Evolutionary conservation across 1,139 yeast genomes (phyloP).

Genomic region (Yamadazyma jaroonii): DNA sequence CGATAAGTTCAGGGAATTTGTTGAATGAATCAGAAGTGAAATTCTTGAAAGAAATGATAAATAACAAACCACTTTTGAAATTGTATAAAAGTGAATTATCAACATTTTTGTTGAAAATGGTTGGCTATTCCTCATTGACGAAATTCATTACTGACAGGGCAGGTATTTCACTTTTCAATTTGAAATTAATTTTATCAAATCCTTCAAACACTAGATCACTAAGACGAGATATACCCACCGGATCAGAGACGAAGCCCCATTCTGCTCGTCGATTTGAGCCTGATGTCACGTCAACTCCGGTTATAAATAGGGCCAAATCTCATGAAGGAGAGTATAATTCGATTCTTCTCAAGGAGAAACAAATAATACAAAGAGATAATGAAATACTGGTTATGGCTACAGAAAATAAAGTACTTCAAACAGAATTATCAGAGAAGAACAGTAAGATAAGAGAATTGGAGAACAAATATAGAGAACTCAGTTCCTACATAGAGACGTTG

Average conservation of each 20-base stretch:
- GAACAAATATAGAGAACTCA: slow-evolving; percentile 18
- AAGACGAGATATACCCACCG: not conserved
- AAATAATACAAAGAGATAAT: slow-evolving; percentile 16
- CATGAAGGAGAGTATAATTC: not conserved
- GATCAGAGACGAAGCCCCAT: not conserved
- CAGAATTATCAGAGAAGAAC: slow-evolving; percentile 10
- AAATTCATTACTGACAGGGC: slow-evolving; percentile 25
- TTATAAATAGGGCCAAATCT: not conserved
- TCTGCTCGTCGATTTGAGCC: not conserved
- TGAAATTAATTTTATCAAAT: slow-evolving; percentile 7
- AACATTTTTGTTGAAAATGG: slow-evolving; percentile 29
- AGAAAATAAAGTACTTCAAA: slow-evolving; percentile 14
- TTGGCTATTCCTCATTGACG: slow-evolving; percentile 20
- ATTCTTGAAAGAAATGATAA: slow-evolving; percentile 25
- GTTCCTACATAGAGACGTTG: slow-evolving; percentile 18
- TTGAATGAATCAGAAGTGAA: slow-evolving; percentile 25
- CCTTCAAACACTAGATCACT: slow-evolving; percentile 2
- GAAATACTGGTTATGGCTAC: slow-evolving; percentile 10
- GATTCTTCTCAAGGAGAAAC: slow-evolving; percentile 12
- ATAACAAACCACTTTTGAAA: slow-evolving; percentile 25
- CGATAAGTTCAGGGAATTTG: slow-evolving; percentile 17
- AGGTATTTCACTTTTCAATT: slow-evolving; percentile 15
- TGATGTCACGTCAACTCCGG: slow-evolving; percentile 8
- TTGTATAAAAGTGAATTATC: slow-evolving; percentile 26
- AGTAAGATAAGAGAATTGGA: slow-evolving; percentile 17